A percentile compares a stretch with the other conserved stretches of the same genome.
These are phyloP conservation scores for Trametes polyzona DNA, from an alignment of 1,284 basidiomycete species.

Conservation along the genomic window DNA sequence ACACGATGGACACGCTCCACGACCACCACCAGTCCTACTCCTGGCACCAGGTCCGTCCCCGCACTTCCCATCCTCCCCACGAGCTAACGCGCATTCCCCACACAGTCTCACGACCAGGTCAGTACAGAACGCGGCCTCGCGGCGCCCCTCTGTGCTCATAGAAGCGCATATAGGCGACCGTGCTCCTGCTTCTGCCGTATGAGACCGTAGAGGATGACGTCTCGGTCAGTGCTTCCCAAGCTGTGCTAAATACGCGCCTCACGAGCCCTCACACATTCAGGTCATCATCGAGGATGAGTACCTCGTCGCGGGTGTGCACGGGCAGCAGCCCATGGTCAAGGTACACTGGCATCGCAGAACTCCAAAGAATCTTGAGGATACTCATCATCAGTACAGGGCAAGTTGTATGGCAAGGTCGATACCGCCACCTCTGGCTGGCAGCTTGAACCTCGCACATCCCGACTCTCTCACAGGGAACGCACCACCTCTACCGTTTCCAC, in stretches of 20 bases:
- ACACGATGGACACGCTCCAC: slow-evolving; percentile 38
- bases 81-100: background rate
- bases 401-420: slow-evolving; percentile 69
- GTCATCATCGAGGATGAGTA: slow-evolving; percentile 72
- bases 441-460: slow-evolving; percentile 64
- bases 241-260: background rate
- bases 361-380: slow-evolving; percentile 28
- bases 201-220: slow-evolving; percentile 72
- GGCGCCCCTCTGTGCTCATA: background rate
- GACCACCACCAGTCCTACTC: slow-evolving; percentile 44
- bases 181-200: slow-evolving; percentile 72
- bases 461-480: slow-evolving; percentile 59
- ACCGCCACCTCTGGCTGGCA: slow-evolving; percentile 71
- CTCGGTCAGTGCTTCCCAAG: slow-evolving; percentile 48
- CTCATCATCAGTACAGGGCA: slow-evolving; percentile 50
- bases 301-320: slow-evolving; percentile 71
- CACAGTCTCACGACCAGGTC: slow-evolving; percentile 50
- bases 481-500: slow-evolving; percentile 76
- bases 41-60: slow-evolving; percentile 47
- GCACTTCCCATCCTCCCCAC: background rate
- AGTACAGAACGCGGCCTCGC: slow-evolving; percentile 5
- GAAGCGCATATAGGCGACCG: slow-evolving; percentile 60
- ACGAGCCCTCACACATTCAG: slow-evolving; percentile 39
- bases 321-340: slow-evolving; percentile 71
- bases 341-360: slow-evolving; percentile 28